A percentile compares a stretch with the other conserved stretches of the same genome.
phyloP scores from a whole-genome alignment of 2,329 filamentous ascomycete species.

The Fusarium cicatricum region DNA sequence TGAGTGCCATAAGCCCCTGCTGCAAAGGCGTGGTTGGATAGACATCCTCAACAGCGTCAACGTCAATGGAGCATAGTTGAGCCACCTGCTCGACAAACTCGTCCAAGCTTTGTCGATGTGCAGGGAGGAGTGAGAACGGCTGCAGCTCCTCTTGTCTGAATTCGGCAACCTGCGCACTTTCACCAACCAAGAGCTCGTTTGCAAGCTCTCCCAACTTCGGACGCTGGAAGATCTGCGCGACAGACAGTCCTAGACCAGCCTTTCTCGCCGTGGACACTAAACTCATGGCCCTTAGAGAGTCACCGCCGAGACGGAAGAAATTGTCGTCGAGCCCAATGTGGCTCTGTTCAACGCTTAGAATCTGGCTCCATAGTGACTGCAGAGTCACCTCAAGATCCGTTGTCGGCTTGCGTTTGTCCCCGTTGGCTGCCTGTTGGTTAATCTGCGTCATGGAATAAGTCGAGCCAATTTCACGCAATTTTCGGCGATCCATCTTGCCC shows the following conservation, averaged over 20 bases:
- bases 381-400: not conserved
- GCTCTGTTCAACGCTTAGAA: not conserved
- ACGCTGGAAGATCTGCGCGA: conserved; percentile 8
- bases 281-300: conserved; percentile 19
- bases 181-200: not conserved
- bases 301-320: conserved; percentile 22
- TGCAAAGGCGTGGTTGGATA: conserved; percentile 60
- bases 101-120: not conserved
- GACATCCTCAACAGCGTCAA: conserved; percentile 51
- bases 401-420: not conserved
- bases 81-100: not conserved
- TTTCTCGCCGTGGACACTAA: conserved; percentile 8
- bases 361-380: conserved; percentile 3
- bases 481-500: conserved; percentile 12
- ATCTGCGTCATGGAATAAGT: not conserved
- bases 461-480: conserved; percentile 1
- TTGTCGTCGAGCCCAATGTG: conserved; percentile 14
- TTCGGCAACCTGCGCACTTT: not conserved
- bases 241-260: not conserved
- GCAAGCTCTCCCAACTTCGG: conserved; percentile 10
- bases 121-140: not conserved
- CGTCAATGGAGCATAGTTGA: not conserved
- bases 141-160: not conserved
- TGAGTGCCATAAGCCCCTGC: conserved; percentile 58
- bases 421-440: not conserved